A percentile compares a stretch with the other conserved stretches of the same genome.
Conservation (phyloP, 108 stramenopile species). For the Mediolabrus comicus region DNA sequence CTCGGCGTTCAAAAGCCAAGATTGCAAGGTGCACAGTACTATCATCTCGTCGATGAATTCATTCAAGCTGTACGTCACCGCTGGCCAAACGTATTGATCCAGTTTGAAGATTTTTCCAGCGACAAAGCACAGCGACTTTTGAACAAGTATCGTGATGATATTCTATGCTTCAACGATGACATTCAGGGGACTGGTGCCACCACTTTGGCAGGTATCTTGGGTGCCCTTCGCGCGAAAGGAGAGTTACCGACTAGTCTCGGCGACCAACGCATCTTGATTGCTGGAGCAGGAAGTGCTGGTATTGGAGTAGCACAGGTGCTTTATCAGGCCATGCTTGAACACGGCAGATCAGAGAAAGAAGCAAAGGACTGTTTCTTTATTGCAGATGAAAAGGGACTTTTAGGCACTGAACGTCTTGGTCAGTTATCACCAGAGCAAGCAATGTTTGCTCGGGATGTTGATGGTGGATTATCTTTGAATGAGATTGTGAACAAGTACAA, state of each 20-base stretch:
- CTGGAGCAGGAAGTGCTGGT: constrained; percentile 92
- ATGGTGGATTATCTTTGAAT: constrained; percentile 62
- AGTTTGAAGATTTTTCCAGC: constrained; percentile 98
- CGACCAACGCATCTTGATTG: constrained; percentile 88
- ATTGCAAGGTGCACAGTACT: constrained; percentile 76
- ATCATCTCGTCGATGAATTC: constrained; percentile 95
- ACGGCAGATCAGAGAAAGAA: constrained; percentile 72
- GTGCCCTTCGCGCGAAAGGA: constrained; percentile 79
- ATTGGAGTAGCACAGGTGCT: constrained; percentile 92
- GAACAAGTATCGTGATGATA: constrained; percentile 86
- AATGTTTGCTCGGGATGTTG: constrained; percentile 66
- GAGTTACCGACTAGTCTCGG: constrained; percentile 68
- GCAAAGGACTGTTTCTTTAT: constrained; percentile 82
- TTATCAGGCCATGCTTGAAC: constrained; percentile 83
- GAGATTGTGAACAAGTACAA: constrained; percentile 80
- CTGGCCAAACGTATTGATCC: constrained; percentile 91
- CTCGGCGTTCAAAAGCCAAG: constrained; percentile 86
- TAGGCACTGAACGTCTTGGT: constrained; percentile 63
- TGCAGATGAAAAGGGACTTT: constrained; percentile 78
- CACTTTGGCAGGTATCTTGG: constrained; percentile 81
- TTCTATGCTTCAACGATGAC: constrained; percentile 98
- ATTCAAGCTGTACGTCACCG: constrained; percentile 91
- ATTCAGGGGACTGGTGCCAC: constrained; percentile 97
- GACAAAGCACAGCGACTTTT: constrained; percentile 87
- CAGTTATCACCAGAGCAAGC: constrained; percentile 66